Evolutionary conservation across 768 basidiomycete species (phyloP), one percentile per base, ranked within the genome.

Genomic region (Rhizopogon vulgaris): DNA sequence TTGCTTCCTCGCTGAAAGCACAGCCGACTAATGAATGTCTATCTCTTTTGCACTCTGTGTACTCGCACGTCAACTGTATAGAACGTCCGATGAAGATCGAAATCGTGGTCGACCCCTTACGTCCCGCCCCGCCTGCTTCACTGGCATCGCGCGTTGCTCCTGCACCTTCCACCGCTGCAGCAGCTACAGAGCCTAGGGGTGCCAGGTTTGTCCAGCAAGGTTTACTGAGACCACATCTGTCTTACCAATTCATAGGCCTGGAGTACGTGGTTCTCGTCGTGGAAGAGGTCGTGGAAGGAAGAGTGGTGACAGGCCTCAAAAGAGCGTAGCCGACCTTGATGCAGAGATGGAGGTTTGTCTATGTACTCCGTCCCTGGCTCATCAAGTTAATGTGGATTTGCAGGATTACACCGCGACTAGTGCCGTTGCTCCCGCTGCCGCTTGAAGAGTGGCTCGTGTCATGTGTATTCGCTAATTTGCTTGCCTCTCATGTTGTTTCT

Each of bases 51-150:
- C 73, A 54, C 52, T 46, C 34, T 30, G 22, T 22, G 15, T n/a
- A 38, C 45, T 54, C 68, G 58, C 63, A 58, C 62, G 56, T 60
- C 67, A 60, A 63, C 61, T 11, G 32, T 71, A 70, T 65, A 98
- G 95, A 90, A 79, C 90, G 90, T 59, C 90, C 92, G 22, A 96
- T 98, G 94, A 95, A 94, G 78, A 94, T 98, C 56, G 95, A 99
- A 78, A 91, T 98, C 58, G 83, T 98, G 41, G 79, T 95, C 67
- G 91, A 95, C 73, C 91, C 91, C 11, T 78, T 84, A 41, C 78
- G 80, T 39, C 73, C 85, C n/a, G 76, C 81, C 6, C 70, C 80
- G 10, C 68, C 75, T 9, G 74, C 75, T 17, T 78, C 89, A 4
- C 77, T 99, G 57, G 83, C 82, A 15, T 81, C 88, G 24, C 90